These are phyloP conservation scores for Coniochaeta sp. DNA, from an alignment of 2,329 filamentous ascomycete species.

Conservation along the genomic window DNA sequence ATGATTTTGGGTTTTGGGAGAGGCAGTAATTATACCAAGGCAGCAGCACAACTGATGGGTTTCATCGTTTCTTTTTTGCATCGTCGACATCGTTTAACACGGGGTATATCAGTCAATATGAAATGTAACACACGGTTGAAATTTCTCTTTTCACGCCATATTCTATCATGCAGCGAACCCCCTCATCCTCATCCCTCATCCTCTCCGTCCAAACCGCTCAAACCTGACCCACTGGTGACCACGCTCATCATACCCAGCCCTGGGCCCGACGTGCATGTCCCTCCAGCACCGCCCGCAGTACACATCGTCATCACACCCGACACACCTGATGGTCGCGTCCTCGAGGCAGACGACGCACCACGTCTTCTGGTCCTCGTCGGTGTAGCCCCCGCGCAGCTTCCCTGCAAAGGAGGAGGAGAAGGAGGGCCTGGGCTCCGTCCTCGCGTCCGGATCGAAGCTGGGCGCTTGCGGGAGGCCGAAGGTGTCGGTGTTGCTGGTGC, in stretches of 20 bases:
- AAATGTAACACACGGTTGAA: background rate
- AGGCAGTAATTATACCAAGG: background rate
- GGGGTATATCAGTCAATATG: background rate
- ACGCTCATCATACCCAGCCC: conserved; percentile 62
- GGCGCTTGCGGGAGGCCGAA: conserved; percentile 42
- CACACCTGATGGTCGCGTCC: conserved; percentile 64
- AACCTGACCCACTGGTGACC: conserved; percentile 61
- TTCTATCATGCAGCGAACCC: background rate
- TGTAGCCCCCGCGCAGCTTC: conserved; percentile 34
- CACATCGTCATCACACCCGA: conserved; percentile 63
- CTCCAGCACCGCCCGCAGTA: conserved; percentile 76
- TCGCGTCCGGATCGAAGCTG: conserved; percentile 37
- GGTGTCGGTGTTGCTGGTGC: conserved; percentile 20
- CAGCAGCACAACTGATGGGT: too few species aligned
- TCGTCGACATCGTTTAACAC: background rate
- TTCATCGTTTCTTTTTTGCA: background rate
- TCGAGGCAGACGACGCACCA: conserved; percentile 83
- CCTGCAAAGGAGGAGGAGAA: conserved; percentile 15
- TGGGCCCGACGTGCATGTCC: conserved; percentile 67
- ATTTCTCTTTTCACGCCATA: background rate
- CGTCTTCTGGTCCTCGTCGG: conserved; percentile 63
- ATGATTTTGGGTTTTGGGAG: background rate
- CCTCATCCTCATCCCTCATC: background rate
- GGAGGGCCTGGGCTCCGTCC: conserved; percentile 27
- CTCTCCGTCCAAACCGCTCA: conserved; percentile 25